Percentiles rank a stretch among this genome's conserved stretches.
phyloP scores from a whole-genome alignment of 2,329 filamentous ascomycete genomes.

The Immersiporthe knoxdaviesiana region DNA sequence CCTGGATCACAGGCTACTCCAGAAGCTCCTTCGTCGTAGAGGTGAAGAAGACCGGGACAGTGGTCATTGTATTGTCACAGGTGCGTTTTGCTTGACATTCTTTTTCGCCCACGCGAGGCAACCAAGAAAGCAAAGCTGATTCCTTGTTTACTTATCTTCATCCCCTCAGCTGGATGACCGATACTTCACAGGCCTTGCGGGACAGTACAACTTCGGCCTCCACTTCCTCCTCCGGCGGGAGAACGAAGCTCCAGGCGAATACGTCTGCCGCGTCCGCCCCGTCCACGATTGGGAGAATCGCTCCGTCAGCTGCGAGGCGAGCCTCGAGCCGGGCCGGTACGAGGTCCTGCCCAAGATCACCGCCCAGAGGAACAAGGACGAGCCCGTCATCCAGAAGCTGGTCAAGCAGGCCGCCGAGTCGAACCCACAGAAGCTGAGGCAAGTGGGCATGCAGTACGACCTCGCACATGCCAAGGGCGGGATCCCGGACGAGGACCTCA shows the following conservation, averaged over 20 bases:
- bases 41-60: slow-evolving; percentile 45
- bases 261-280: slow-evolving; percentile 41
- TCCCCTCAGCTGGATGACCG: slow-evolving; percentile 51
- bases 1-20: slow-evolving; percentile 51
- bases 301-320: slow-evolving; percentile 72
- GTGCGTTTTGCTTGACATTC: slow-evolving; percentile 19
- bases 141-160: no score
- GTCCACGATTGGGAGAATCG: slow-evolving; percentile 54
- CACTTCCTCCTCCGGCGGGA: slow-evolving; percentile 48
- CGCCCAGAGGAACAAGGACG: slow-evolving; percentile 49
- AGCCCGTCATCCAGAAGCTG: slow-evolving; percentile 60
- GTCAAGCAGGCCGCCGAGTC: slow-evolving; percentile 51
- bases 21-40: slow-evolving; percentile 49
- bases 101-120: no score
- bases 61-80: slow-evolving; percentile 49
- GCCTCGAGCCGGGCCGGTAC: slow-evolving; percentile 69
- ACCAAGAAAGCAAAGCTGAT: no score
- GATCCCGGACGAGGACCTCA: slow-evolving; percentile 52
- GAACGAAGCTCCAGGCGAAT: slow-evolving; percentile 34
- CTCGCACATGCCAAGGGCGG: slow-evolving; percentile 63
- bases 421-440: slow-evolving; percentile 66
- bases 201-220: slow-evolving; percentile 47
- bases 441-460: slow-evolving; percentile 63
- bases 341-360: slow-evolving; percentile 71
- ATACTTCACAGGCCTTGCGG: slow-evolving; percentile 50